Evolutionary conservation across 2,329 filamentous ascomycete genomes (phyloP).

Genomic region (Microcyclosporella mali): DNA sequence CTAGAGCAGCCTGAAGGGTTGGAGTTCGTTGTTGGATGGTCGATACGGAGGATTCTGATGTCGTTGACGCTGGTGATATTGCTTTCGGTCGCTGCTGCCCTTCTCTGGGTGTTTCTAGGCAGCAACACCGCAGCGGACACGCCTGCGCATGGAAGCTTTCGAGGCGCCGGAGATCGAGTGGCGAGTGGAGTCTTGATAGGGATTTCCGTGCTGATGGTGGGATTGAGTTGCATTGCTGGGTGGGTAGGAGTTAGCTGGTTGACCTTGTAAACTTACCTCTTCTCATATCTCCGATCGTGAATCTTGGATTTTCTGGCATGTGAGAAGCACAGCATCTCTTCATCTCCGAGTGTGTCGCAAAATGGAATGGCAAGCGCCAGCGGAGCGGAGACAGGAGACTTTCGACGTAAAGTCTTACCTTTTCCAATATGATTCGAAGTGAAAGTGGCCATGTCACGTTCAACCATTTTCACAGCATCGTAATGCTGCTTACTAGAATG

Average conservation of each 20-base stretch:
- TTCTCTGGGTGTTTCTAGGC: slow-evolving; percentile 35
- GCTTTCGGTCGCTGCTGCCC: slow-evolving; percentile 24
- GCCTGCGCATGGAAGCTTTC: slow-evolving; percentile 19
- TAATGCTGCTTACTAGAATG: no score
- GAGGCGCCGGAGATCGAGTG: slow-evolving; percentile 32
- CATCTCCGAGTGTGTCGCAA: no score
- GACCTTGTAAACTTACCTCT: neutral
- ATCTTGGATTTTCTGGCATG: no score
- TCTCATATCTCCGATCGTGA: no score
- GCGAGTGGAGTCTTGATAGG: slow-evolving; percentile 31
- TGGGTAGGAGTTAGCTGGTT: slow-evolving; percentile 37
- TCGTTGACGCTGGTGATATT: slow-evolving; percentile 27
- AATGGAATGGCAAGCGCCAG: no score
- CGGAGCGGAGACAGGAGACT: no score
- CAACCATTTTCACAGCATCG: no score
- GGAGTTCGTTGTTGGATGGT: slow-evolving; percentile 34
- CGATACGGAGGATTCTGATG: slow-evolving; percentile 23
- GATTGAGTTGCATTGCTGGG: slow-evolving; percentile 28
- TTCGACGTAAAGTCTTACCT: no score
- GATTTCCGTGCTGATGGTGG: slow-evolving; percentile 31
- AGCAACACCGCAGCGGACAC: slow-evolving; percentile 13
- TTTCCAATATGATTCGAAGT: no score
- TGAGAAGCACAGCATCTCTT: no score
- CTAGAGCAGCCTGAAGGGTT: slow-evolving; percentile 30
- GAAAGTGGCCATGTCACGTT: no score